phyloP scores from a whole-genome alignment of 164 flowering plant species.

The Euptelea pleiosperma region DNA sequence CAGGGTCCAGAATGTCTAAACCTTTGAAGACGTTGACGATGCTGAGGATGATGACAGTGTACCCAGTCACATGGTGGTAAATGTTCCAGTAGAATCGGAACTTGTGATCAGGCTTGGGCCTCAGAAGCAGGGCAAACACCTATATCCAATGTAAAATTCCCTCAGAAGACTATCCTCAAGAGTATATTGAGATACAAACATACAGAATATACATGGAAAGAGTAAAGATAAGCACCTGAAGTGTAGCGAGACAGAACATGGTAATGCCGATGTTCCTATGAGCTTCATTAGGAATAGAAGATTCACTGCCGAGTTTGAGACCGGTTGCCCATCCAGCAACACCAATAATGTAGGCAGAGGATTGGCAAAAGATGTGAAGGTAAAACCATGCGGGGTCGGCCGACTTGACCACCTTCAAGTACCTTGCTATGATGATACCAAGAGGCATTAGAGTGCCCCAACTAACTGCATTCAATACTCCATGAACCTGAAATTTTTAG shows the following conservation, averaged over 20 bases:
- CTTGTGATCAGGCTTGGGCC: slow-evolving; percentile 77
- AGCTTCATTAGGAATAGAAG: slow-evolving; percentile 5
- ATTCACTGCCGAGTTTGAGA: slow-evolving; percentile 23
- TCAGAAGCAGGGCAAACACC: slow-evolving; percentile 70
- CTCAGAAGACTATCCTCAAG: not conserved
- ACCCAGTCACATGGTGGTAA: slow-evolving; percentile 62
- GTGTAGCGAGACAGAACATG: slow-evolving; percentile 20
- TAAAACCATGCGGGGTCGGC: slow-evolving; percentile 45
- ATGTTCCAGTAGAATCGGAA: slow-evolving; percentile 68
- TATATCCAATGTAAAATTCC: slow-evolving; percentile 10
- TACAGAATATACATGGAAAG: too few species aligned
- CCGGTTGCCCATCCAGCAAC: slow-evolving; percentile 28
- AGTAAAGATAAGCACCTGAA: slow-evolving; percentile 29
- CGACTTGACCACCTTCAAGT: slow-evolving; percentile 58
- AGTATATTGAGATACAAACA: too few species aligned
- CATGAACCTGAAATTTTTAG: slow-evolving; percentile 50
- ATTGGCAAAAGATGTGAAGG: slow-evolving; percentile 26
- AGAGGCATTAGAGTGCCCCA: slow-evolving; percentile 79
- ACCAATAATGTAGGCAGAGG: slow-evolving; percentile 22
- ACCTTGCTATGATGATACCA: slow-evolving; percentile 65
- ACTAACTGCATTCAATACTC: slow-evolving; percentile 58
- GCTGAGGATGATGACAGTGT: slow-evolving; percentile 44
- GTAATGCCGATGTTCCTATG: slow-evolving; percentile 24
- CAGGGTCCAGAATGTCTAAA: slow-evolving; percentile 41
- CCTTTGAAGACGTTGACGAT: slow-evolving; percentile 59